A percentile compares a stretch with the other conserved stretches of the same genome.
Conservation (phyloP, 257 asterid genomes). For the Solanum virginianum region DNA sequence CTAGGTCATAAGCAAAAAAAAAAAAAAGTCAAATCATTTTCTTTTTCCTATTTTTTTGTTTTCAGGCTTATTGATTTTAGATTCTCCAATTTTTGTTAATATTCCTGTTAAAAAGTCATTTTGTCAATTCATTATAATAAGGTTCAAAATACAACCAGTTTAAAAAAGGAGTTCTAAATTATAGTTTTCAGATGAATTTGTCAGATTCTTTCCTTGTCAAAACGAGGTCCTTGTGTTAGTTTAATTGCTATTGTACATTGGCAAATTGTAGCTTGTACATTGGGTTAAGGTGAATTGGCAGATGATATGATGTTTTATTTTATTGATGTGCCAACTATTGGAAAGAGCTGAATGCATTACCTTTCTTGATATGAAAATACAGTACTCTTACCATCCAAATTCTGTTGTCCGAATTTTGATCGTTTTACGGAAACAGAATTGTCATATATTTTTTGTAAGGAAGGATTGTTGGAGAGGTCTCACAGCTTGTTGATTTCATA, state of each 20-base stretch:
- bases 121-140: background rate
- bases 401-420: background rate
- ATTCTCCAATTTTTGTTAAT: background rate
- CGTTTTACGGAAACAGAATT: background rate
- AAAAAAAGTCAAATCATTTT: background rate
- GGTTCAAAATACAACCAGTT: background rate
- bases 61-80: background rate
- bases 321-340: background rate
- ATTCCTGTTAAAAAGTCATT: background rate
- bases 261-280: background rate
- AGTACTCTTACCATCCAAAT: background rate
- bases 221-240: background rate
- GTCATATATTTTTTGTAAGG: background rate
- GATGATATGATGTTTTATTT: background rate
- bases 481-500: background rate
- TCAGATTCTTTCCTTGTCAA: background rate
- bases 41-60: background rate
- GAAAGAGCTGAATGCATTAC: background rate
- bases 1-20: background rate
- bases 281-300: background rate
- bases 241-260: background rate
- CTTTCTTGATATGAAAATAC: background rate
- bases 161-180: background rate
- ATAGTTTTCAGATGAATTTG: background rate
- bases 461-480: background rate